Evolutionary conservation across 148 eudicot species (phyloP), one percentile per base, ranked within the genome.

Genomic region (Vaccinium macrocarpon): DNA sequence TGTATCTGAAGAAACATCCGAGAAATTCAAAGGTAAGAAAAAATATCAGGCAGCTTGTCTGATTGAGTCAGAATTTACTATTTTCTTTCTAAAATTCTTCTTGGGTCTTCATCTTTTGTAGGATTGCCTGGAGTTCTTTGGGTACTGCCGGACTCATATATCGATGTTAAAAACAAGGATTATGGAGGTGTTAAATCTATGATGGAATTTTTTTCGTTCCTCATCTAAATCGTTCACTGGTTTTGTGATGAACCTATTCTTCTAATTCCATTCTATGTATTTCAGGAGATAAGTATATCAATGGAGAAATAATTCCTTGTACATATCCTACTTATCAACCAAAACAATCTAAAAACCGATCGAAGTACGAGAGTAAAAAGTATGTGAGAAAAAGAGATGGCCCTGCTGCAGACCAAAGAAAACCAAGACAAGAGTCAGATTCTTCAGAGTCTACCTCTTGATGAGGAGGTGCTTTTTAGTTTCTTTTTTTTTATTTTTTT

Each of bases 41-140:
- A 21, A 2, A 2, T 50, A 14, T 15, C 35, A 35, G 32, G 23
- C 55, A 35, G 35, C 13, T 70, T 66, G 56, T 42, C 35, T 35
- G 29, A 80, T 46, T 42, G 21, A 15, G 32, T 16, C 25, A 25
- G 9, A 68, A 16, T 19, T 6, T 49, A 6, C 21, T 16, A 46
- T 7, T n/a, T 66, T 6, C 48, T 50, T 81, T 21, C 11, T 66
- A 81, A 68, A 25, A 15, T 6, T 66, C 57, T 68, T 49, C 57
- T 68, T 66, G 61, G 42, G 55, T 68, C 81, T 49, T 84, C 79
- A 10, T 52, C 35, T 82, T 87, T 73, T 88, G 81, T 85, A 97
- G 99, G 96, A 84, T 87, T 95, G 83, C 99, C 99, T 1, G 97
- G 96, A 84, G 98, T 95, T 87, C 88, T 92, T n/a, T 97, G 99